Evolutionary conservation across 2,329 filamentous ascomycete species (phyloP).

Genomic region (Hymenoscyphus salicellus): DNA sequence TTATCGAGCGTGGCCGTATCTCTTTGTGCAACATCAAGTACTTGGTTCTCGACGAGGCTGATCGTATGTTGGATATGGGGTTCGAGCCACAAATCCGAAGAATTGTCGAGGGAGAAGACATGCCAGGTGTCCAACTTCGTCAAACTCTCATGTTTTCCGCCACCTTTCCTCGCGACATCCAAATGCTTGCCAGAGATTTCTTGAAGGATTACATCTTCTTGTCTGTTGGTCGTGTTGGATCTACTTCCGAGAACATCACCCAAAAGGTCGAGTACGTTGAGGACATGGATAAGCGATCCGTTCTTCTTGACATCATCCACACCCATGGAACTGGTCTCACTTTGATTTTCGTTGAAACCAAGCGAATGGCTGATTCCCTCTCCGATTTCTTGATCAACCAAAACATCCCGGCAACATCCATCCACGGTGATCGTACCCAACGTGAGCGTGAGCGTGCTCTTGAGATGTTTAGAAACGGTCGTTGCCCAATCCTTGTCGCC

Average conservation of each 20-base stretch:
- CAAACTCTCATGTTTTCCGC: conserved; percentile 99
- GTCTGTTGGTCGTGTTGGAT: conserved; percentile 96
- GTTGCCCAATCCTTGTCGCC: conserved; percentile 93
- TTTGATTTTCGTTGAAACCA: conserved; percentile 98
- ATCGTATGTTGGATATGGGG: conserved; percentile 99
- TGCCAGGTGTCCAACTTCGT: conserved; percentile 78
- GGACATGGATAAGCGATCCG: conserved; percentile 94
- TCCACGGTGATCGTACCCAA: conserved; percentile 97
- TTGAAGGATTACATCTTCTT: conserved; percentile 99
- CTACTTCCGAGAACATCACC: conserved; percentile 99
- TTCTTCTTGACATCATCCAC: conserved; percentile 95
- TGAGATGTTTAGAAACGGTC: conserved; percentile 94
- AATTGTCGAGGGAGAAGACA: conserved; percentile 97
- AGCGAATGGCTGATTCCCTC: conserved; percentile 97
- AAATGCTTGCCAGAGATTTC: conserved; percentile 98
- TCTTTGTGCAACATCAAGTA: conserved; percentile 99
- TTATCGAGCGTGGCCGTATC: conserved; percentile 97
- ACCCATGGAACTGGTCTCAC: conserved; percentile 87
- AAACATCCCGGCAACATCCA: conserved; percentile 95
- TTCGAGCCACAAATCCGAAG: conserved; percentile 99
- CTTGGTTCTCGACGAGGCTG: conserved; percentile 95
- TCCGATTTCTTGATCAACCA: conserved; percentile 99
- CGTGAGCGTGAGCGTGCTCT: conserved; percentile 97
- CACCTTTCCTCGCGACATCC: conserved; percentile 97
- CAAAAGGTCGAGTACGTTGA: conserved; percentile 98